Percentiles rank a stretch among this genome's conserved stretches.
phyloP scores from a whole-genome alignment of 345 rosid species.

The Melaleuca quinquenervia region DNA sequence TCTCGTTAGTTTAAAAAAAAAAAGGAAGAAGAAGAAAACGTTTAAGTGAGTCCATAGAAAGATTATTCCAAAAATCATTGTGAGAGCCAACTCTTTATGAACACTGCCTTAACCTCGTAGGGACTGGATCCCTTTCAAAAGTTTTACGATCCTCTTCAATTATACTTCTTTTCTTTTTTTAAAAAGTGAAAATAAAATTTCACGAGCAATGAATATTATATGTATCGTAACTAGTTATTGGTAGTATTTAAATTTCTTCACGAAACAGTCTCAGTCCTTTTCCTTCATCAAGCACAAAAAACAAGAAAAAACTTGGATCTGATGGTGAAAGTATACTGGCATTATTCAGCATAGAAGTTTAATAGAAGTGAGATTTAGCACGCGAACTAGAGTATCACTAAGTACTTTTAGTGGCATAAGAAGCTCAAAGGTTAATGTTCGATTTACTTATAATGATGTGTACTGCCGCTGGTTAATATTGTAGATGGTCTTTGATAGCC shows the following conservation, averaged over 20 bases:
- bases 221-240: background rate
- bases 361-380: background rate
- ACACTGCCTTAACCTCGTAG: background rate
- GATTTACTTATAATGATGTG: background rate
- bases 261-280: background rate
- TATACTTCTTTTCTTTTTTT: background rate
- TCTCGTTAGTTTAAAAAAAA: background rate
- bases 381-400: background rate
- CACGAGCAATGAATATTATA: background rate
- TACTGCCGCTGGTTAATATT: background rate
- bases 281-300: background rate
- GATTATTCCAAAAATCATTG: background rate
- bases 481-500: conserved; percentile 13
- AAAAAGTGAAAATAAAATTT: background rate
- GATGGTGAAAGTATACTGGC: background rate
- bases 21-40: background rate
- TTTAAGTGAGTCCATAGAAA: background rate
- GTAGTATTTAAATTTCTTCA: background rate
- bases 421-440: background rate
- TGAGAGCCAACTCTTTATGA: background rate
- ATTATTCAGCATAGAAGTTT: background rate
- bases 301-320: background rate
- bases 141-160: background rate
- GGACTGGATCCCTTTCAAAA: background rate
- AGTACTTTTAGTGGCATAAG: background rate